Conservation (phyloP, 169 alveolate species). For the Ichthyophthirius multifiliis region DNA sequence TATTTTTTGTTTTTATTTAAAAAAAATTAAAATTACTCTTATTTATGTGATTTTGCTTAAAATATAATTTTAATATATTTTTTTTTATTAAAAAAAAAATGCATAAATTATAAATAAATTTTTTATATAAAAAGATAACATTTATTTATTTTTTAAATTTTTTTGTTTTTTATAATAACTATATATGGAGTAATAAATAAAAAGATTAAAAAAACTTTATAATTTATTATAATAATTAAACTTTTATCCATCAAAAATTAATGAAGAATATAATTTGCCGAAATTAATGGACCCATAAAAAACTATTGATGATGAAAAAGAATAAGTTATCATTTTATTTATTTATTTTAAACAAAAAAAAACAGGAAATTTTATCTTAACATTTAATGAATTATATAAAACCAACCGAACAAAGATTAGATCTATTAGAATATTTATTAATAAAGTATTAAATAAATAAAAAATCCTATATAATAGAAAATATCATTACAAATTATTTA, state of each 20-base stretch:
- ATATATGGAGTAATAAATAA: too few relatives aligned
- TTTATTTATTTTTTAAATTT: too few relatives aligned
- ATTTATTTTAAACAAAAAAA: neutral
- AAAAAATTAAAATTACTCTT: too few relatives aligned
- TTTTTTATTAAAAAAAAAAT: too few relatives aligned
- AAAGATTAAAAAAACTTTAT: neutral
- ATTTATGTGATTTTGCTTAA: too few relatives aligned
- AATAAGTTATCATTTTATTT: neutral
- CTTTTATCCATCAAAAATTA: neutral
- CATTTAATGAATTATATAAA: neutral
- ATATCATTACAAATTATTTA: neutral
- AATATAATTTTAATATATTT: too few relatives aligned
- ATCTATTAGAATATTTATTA: neutral
- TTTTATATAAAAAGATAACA: too few relatives aligned
- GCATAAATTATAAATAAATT: too few relatives aligned
- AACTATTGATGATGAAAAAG: neutral
- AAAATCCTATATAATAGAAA: neutral
- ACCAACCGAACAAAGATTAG: neutral
- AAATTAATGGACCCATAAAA: neutral
- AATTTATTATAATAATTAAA: neutral
- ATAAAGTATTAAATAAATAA: neutral
- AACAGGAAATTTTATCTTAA: neutral
- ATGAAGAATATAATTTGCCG: neutral
- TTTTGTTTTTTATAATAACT: too few relatives aligned
- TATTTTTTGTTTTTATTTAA: too few relatives aligned